phyloP scores from a whole-genome alignment of 192 early-diverging fungal genomes.

The Coemansia guatemalensis region DNA sequence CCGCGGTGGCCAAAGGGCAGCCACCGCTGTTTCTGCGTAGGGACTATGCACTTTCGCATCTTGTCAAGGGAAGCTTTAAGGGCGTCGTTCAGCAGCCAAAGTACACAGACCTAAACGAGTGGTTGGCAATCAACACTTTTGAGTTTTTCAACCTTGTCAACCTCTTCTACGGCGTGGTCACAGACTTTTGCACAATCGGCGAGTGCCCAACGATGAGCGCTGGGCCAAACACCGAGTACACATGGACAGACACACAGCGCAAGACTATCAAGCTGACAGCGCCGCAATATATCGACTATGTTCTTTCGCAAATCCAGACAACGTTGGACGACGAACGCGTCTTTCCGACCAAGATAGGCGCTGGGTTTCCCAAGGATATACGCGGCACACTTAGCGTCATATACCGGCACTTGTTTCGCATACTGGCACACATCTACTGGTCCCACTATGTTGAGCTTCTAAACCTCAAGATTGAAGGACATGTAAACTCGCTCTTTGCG shows the following conservation, averaged over 20 bases:
- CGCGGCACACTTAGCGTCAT: conserved; percentile 65
- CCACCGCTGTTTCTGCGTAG: conserved; percentile 63
- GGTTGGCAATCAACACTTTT: conserved; percentile 84
- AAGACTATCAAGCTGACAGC: conserved; percentile 85
- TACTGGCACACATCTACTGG: conserved; percentile 95
- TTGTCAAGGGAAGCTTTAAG: conserved; percentile 92
- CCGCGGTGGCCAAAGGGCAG: conserved; percentile 25
- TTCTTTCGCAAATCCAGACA: conserved; percentile 83
- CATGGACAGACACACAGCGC: conserved; percentile 85
- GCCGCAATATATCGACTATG: conserved; percentile 94
- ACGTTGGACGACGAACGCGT: conserved; percentile 84
- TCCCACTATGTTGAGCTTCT: conserved; percentile 85
- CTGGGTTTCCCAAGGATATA: conserved; percentile 86
- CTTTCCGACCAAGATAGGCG: conserved; percentile 92
- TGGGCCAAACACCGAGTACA: conserved; percentile 81
- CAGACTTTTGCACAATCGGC: conserved; percentile 81
- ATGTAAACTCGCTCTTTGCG: conserved; percentile 95
- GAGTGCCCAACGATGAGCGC: conserved; percentile 86
- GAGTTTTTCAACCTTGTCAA: conserved; percentile 94
- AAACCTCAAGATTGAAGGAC: conserved; percentile 77
- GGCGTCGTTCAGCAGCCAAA: conserved; percentile 86
- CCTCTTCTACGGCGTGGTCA: conserved; percentile 85
- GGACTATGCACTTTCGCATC: conserved; percentile 63
- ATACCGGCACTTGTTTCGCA: conserved; percentile 81
- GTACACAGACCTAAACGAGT: conserved; percentile 92